Evolutionary conservation across 257 asterid species (phyloP).

Genomic region (Nicotiana sylvestris): DNA sequence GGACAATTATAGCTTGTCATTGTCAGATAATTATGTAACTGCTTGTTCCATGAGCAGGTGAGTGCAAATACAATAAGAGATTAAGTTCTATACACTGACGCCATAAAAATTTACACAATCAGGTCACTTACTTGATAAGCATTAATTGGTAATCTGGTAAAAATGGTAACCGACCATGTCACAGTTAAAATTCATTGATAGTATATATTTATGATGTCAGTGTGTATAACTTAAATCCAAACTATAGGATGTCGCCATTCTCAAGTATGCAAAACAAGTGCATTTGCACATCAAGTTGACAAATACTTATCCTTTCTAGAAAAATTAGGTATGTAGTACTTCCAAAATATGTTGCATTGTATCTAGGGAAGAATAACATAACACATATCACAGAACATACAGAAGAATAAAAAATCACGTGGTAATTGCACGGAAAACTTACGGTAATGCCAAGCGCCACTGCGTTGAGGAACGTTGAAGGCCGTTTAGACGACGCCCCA

Average conservation of each 20-base stretch:
- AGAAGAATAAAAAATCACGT: neutral
- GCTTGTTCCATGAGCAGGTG: neutral
- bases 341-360: neutral
- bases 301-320: neutral
- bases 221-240: too few species aligned
- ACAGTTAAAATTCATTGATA: too few species aligned
- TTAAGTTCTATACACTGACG: too few species aligned
- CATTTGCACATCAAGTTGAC: neutral
- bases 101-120: too few species aligned
- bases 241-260: neutral
- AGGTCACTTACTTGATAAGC: too few species aligned
- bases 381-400: neutral
- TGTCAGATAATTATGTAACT: neutral
- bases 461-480: slow-evolving; percentile 23
- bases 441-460: slow-evolving; percentile 23
- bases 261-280: neutral
- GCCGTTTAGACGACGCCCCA: slow-evolving; percentile 11
- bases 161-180: too few species aligned
- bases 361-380: neutral
- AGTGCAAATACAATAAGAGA: neutral
- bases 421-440: neutral
- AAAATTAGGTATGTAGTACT: neutral
- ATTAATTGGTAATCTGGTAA: too few species aligned
- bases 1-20: neutral
- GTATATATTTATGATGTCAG: too few species aligned